Conservation (phyloP, 1,139 yeast genomes). For the Petasospora fabianii region DNA sequence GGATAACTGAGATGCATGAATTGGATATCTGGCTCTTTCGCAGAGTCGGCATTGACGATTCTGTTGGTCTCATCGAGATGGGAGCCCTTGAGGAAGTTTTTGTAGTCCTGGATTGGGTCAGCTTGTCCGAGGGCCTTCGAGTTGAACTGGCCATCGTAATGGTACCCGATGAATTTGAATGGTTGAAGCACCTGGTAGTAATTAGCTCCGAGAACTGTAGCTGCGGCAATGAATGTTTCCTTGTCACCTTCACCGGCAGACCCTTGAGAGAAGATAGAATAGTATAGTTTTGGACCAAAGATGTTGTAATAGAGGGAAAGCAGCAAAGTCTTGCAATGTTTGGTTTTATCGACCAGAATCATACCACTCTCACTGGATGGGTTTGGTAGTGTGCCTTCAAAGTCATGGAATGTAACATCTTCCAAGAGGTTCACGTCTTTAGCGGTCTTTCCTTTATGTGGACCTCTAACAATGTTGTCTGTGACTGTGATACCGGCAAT, state of each 20-base stretch:
- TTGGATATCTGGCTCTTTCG: constrained; percentile 28
- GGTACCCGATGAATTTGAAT: constrained; percentile 54
- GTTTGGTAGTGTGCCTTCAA: constrained; percentile 56
- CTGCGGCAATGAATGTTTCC: constrained; percentile 66
- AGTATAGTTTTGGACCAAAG: constrained; percentile 56
- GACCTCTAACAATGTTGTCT: constrained; percentile 28
- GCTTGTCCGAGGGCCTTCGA: constrained; percentile 61
- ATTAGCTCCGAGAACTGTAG: constrained; percentile 44
- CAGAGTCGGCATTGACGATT: constrained; percentile 17
- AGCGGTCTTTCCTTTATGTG: constrained; percentile 19
- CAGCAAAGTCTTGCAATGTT: constrained; percentile 47
- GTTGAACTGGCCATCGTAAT: constrained; percentile 36
- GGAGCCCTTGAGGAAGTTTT: constrained; percentile 21
- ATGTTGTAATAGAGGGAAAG: constrained; percentile 56
- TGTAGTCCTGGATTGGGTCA: constrained; percentile 44
- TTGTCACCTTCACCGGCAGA: constrained; percentile 73
- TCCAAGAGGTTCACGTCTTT: constrained; percentile 12
- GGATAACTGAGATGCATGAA: constrained; percentile 69
- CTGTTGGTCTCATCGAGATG: constrained; percentile 23
- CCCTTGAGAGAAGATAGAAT: constrained; percentile 61
- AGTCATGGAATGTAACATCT: constrained; percentile 44
- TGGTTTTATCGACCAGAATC: constrained; percentile 50
- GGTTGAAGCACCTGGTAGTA: constrained; percentile 52
- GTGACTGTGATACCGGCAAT: constrained; percentile 43
- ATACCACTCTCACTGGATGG: constrained; percentile 66